Evolutionary conservation across 2,329 filamentous ascomycete species (phyloP).

Genomic region (Calonectria ilicicola): DNA sequence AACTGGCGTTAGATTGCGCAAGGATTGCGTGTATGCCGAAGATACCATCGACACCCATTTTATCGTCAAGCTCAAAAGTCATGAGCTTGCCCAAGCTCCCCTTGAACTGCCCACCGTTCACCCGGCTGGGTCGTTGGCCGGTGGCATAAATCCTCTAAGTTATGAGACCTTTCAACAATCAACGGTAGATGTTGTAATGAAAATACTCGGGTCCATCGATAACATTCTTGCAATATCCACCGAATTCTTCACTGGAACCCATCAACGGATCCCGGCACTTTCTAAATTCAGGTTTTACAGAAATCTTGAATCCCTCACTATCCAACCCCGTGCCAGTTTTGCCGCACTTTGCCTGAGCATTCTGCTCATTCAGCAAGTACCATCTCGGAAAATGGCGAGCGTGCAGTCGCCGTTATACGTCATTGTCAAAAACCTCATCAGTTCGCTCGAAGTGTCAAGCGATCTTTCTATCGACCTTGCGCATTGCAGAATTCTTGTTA

Average conservation of each 20-base stretch:
- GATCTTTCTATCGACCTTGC: neutral
- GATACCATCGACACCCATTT: neutral
- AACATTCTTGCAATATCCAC: neutral
- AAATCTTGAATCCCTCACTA: neutral
- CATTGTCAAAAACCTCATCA: neutral
- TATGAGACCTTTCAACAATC: neutral
- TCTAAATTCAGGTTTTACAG: neutral
- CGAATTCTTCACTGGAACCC: neutral
- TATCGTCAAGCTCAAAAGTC: neutral
- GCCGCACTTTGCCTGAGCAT: neutral
- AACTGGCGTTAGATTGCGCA: neutral
- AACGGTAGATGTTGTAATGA: neutral
- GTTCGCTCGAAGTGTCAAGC: neutral
- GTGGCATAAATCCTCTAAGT: neutral
- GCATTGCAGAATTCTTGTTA: neutral
- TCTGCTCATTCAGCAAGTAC: neutral
- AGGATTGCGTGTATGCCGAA: neutral
- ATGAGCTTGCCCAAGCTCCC: neutral
- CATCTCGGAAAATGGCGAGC: neutral
- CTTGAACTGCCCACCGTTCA: neutral
- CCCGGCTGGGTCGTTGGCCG: neutral
- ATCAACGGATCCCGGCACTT: neutral
- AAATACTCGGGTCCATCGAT: neutral
- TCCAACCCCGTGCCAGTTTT: neutral
- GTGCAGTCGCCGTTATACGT: neutral